Conservation (phyloP, 495 filamentous ascomycete species). For the Annulohypoxylon moriforme region DNA sequence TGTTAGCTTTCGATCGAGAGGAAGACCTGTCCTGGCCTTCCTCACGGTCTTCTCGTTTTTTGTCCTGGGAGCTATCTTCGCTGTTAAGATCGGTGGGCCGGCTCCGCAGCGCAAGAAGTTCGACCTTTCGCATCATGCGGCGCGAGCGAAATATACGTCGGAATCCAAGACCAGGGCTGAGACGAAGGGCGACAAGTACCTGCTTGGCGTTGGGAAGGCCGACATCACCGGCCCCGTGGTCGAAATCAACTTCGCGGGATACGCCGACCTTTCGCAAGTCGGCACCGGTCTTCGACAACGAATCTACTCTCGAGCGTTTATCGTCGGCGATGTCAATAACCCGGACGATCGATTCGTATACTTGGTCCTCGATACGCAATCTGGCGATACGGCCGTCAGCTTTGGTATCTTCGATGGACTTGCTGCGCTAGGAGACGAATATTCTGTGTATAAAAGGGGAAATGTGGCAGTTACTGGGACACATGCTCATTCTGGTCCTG, state of each 20-base stretch:
- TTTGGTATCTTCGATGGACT: slow-evolving; percentile 85
- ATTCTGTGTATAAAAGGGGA: slow-evolving; percentile 71
- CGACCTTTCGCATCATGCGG: slow-evolving; percentile 24
- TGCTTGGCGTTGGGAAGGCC: slow-evolving; percentile 90
- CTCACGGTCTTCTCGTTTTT: slow-evolving; percentile 45
- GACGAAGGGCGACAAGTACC: slow-evolving; percentile 65
- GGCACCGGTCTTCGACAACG: slow-evolving; percentile 87
- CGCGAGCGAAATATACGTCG: slow-evolving; percentile 18
- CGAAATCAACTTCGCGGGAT: slow-evolving; percentile 70
- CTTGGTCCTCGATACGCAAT: slow-evolving; percentile 81
- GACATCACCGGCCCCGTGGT: slow-evolving; percentile 89
- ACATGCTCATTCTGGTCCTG: slow-evolving; percentile 91
- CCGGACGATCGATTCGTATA: slow-evolving; percentile 85
- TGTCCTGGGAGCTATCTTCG: slow-evolving; percentile 41
- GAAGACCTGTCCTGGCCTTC: slow-evolving; percentile 35
- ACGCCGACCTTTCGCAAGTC: slow-evolving; percentile 79
- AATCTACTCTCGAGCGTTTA: slow-evolving; percentile 89
- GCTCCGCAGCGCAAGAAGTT: slow-evolving; percentile 17
- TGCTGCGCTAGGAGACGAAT: slow-evolving; percentile 62
- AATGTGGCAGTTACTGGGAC: slow-evolving; percentile 94
- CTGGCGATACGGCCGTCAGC: slow-evolving; percentile 89
- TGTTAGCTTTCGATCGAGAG: slow-evolving; percentile 14
- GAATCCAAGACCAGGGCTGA: slow-evolving; percentile 44
- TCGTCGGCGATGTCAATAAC: slow-evolving; percentile 77
- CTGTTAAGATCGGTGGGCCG: slow-evolving; percentile 24